These are phyloP conservation scores for Cadophora gregata DNA, from an alignment of 2,329 filamentous ascomycete species.

Conservation along the genomic window DNA sequence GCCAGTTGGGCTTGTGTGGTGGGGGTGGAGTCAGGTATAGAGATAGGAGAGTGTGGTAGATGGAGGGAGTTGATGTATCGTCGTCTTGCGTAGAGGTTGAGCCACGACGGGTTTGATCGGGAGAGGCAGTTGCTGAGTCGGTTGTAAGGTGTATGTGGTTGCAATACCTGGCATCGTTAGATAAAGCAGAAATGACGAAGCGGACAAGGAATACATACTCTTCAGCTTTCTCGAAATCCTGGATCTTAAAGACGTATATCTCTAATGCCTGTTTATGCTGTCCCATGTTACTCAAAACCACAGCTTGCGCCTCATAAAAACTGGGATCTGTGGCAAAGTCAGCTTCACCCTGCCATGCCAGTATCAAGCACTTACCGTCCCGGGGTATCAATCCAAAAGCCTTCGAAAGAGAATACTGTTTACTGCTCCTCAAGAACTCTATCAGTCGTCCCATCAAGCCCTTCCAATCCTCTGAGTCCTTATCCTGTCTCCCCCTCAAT, in stretches of 20 bases:
- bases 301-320: conserved; percentile 89
- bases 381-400: conserved; percentile 80
- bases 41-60: conserved; percentile 89
- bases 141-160: conserved; percentile 76
- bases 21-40: conserved; percentile 85
- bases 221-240: conserved; percentile 88
- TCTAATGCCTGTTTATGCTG: conserved; percentile 95
- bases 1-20: conserved; percentile 73
- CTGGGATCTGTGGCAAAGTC: conserved; percentile 64
- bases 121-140: conserved; percentile 49
- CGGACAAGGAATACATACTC: conserved; percentile 63
- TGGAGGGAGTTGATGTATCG: conserved; percentile 69
- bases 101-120: conserved; percentile 46
- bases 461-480: conserved; percentile 57
- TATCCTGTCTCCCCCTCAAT: conserved; percentile 46
- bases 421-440: conserved; percentile 75
- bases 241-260: conserved; percentile 95
- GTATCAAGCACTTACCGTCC: conserved; percentile 65
- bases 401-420: conserved; percentile 79
- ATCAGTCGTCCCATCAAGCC: conserved; percentile 71
- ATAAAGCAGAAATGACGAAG: not conserved
- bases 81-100: conserved; percentile 49
- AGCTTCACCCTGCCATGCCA: conserved; percentile 22
- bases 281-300: conserved; percentile 93
- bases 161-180: conserved; percentile 69